Percentiles rank a stretch among this genome's conserved stretches.
phyloP scores from a whole-genome alignment of 805 yeast species.

The Metschnikowia bowlesiae region DNA sequence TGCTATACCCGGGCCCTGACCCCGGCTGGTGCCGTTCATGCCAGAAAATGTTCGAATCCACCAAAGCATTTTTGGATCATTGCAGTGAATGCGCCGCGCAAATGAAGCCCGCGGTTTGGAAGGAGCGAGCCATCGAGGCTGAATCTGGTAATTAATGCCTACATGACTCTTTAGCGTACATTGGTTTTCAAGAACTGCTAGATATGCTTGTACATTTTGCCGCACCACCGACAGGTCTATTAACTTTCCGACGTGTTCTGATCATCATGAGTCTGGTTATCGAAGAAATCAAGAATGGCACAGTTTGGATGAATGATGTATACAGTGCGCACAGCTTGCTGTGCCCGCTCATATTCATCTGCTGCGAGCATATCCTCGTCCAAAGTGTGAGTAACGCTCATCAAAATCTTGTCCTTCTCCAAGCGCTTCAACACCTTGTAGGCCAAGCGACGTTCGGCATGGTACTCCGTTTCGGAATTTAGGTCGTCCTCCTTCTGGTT shows the following conservation, averaged over 20 bases:
- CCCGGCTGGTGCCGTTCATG: conserved; percentile 70
- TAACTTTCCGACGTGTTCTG: conserved; percentile 2
- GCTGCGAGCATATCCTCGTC: conserved; percentile 26
- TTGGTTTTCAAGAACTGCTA: not conserved
- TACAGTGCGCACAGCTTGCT: conserved; percentile 22
- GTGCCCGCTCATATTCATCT: conserved; percentile 9
- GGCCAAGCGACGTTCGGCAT: conserved; percentile 65
- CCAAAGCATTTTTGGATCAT: conserved; percentile 60
- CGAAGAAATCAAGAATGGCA: conserved; percentile 66
- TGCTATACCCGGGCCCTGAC: conserved; percentile 31
- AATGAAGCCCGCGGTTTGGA: conserved; percentile 9
- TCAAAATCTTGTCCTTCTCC: conserved; percentile 77
- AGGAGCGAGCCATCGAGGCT: not conserved
- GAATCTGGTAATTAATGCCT: not conserved
- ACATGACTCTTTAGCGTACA: conserved; percentile 1
- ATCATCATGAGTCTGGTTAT: conserved; percentile 19
- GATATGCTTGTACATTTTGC: not conserved
- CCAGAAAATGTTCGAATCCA: conserved; percentile 48
- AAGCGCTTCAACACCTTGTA: conserved; percentile 77
- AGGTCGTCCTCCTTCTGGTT: conserved; percentile 67
- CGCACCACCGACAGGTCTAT: not conserved
- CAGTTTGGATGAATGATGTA: conserved; percentile 72
- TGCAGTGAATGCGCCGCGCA: conserved; percentile 55
- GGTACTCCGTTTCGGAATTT: conserved; percentile 63
- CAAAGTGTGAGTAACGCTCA: conserved; percentile 43